Conservation (phyloP, 2,329 filamentous ascomycete genomes). For the Aureobasidium lini region DNA sequence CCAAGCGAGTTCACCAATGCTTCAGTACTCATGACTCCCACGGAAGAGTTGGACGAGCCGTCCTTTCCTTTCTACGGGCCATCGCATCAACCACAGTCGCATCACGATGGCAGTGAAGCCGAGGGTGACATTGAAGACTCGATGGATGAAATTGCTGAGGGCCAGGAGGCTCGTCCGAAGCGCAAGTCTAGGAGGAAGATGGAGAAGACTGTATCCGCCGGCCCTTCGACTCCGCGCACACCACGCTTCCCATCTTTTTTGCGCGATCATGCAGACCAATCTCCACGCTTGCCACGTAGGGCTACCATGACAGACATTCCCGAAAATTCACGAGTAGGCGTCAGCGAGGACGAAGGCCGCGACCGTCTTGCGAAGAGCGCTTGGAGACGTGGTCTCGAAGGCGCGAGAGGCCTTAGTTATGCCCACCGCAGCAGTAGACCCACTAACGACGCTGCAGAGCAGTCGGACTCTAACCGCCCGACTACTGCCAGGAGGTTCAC, state of each 20-base stretch:
- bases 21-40: constrained; percentile 35
- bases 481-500: constrained; percentile 41
- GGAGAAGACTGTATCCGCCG: constrained; percentile 52
- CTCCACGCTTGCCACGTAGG: constrained; percentile 39
- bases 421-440: constrained; percentile 21
- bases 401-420: constrained; percentile 41
- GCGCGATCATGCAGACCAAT: constrained; percentile 17
- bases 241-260: constrained; percentile 45
- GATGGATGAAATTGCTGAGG: constrained; percentile 54
- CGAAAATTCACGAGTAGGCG: constrained; percentile 37
- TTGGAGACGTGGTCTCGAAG: constrained; percentile 40
- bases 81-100: constrained; percentile 45
- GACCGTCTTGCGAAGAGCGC: constrained; percentile 40
- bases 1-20: constrained; percentile 44
- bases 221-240: constrained; percentile 56
- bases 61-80: constrained; percentile 29
- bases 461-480: constrained; percentile 33
- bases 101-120: constrained; percentile 59
- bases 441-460: constrained; percentile 22
- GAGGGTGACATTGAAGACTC: constrained; percentile 79
- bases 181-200: constrained; percentile 58
- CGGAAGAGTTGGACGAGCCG: constrained; percentile 41
- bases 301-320: constrained; percentile 43
- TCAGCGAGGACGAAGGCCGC: constrained; percentile 45
- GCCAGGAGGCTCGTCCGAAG: constrained; percentile 46